Evolutionary conservation across 148 eudicot species (phyloP).

Genomic region (Rhododendron mucronatum): DNA sequence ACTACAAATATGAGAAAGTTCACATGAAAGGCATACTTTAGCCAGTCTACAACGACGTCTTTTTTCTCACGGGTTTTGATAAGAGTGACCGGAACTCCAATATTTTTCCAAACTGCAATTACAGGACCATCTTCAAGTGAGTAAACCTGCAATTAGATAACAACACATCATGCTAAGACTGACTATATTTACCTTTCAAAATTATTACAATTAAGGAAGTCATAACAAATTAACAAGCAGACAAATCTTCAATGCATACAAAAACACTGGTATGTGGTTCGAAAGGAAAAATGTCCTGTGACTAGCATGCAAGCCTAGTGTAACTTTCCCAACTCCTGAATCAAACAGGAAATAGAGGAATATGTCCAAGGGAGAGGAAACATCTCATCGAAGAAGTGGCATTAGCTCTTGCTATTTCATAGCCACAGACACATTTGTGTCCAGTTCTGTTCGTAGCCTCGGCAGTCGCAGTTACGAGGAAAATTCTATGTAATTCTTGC

Average conservation of each 20-base stretch:
- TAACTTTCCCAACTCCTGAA: neutral
- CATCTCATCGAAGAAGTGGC: neutral
- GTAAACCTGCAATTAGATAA: slow-evolving; percentile 48
- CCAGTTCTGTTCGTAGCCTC: neutral
- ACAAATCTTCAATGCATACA: neutral
- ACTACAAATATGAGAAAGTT: neutral
- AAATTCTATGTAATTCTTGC: neutral
- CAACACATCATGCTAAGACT: neutral
- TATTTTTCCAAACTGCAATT: slow-evolving; percentile 50
- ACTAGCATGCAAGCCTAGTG: neutral
- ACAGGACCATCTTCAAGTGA: slow-evolving; percentile 75
- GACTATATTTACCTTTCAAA: neutral
- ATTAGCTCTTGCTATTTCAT: neutral
- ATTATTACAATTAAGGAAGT: neutral
- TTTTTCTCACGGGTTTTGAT: slow-evolving; percentile 31
- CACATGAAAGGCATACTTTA: slow-evolving; percentile 53
- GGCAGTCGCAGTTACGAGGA: neutral
- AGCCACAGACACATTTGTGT: neutral
- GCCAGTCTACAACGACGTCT: slow-evolving; percentile 58
- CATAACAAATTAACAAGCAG: neutral
- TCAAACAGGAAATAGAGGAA: slow-evolving; percentile 2
- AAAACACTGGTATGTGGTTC: neutral
- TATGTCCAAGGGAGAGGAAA: neutral
- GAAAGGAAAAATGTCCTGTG: neutral
- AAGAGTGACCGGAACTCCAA: slow-evolving; percentile 55